phyloP scores from a whole-genome alignment of 148 eudicot species.

The Fagopyrum tataricum region DNA sequence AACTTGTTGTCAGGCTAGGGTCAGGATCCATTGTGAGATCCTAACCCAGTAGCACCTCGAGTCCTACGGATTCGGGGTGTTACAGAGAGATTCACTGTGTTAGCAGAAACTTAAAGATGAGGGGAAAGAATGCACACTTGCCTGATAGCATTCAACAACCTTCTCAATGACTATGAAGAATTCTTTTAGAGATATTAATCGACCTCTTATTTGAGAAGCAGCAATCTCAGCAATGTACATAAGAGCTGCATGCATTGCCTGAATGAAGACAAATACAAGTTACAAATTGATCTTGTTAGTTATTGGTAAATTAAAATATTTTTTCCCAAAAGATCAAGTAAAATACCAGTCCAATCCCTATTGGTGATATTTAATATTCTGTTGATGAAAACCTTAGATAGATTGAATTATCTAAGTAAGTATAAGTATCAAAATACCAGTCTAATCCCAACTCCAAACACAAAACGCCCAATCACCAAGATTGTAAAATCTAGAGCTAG shows the following conservation, averaged over 20 bases:
- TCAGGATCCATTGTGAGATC: too few species aligned
- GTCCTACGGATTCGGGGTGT: too few species aligned
- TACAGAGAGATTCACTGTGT: constrained; percentile 3
- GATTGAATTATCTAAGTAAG: background rate
- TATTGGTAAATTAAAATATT: background rate
- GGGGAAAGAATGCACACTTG: constrained; percentile 22
- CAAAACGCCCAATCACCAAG: constrained; percentile 75
- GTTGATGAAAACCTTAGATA: background rate
- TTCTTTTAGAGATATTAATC: constrained; percentile 84
- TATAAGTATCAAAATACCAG: constrained; percentile 32
- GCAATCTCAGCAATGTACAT: constrained; percentile 98
- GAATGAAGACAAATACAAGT: constrained; percentile 6
- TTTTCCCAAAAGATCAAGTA: background rate
- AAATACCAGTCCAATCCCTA: background rate
- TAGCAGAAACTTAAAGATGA: constrained; percentile 8
- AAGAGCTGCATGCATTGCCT: constrained; percentile 99
- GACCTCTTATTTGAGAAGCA: constrained; percentile 84
- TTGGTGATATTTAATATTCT: background rate
- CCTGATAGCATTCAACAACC: constrained; percentile 99
- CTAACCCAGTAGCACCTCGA: too few species aligned
- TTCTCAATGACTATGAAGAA: constrained; percentile 91
- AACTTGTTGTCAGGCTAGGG: too few species aligned
- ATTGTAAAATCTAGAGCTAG: constrained; percentile 58
- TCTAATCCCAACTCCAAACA: constrained; percentile 86
- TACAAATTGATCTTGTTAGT: background rate